These are phyloP conservation scores for Xylaria sp. DNA, from an alignment of 495 filamentous ascomycete species.

Conservation along the genomic window DNA sequence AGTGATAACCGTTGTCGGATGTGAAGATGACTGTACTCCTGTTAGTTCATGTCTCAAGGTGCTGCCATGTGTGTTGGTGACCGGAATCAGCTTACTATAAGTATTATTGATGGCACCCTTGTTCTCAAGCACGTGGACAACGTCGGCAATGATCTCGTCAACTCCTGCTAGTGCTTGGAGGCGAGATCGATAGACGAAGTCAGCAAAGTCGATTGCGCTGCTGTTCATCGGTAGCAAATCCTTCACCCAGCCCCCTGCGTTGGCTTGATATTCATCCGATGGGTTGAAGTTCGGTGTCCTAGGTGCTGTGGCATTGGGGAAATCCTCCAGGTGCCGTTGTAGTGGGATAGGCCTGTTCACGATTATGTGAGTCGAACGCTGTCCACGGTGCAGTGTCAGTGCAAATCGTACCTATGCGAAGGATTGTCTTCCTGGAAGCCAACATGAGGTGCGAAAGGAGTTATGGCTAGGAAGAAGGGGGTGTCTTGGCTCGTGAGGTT, in stretches of 20 bases:
- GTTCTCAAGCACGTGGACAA: constrained; percentile 54
- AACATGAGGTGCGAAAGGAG: constrained; percentile 63
- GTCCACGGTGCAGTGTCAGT: neutral
- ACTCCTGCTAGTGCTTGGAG: constrained; percentile 61
- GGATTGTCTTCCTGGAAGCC: constrained; percentile 14
- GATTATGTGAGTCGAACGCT: neutral
- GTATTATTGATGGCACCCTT: constrained; percentile 60
- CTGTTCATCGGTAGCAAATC: constrained; percentile 56
- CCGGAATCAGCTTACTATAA: neutral
- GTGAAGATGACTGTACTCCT: constrained; percentile 57
- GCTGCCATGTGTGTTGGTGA: neutral
- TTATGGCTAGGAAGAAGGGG: constrained; percentile 64
- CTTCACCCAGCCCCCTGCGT: constrained; percentile 59
- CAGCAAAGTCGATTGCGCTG: constrained; percentile 36
- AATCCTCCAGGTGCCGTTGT: constrained; percentile 40
- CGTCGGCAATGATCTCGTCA: constrained; percentile 61
- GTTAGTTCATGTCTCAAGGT: neutral
- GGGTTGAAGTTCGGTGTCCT: constrained; percentile 45
- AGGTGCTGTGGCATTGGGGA: constrained; percentile 44
- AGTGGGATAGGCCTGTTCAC: constrained; percentile 3
- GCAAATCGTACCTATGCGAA: constrained; percentile 46
- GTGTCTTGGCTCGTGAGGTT: constrained; percentile 53
- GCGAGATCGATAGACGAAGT: constrained; percentile 59
- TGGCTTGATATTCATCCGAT: constrained; percentile 41
- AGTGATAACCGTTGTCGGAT: constrained; percentile 67